Percentiles rank a stretch among this genome's conserved stretches.
Conservation (phyloP, 2,329 filamentous ascomycete genomes). For the Ophiostoma montium region DNA sequence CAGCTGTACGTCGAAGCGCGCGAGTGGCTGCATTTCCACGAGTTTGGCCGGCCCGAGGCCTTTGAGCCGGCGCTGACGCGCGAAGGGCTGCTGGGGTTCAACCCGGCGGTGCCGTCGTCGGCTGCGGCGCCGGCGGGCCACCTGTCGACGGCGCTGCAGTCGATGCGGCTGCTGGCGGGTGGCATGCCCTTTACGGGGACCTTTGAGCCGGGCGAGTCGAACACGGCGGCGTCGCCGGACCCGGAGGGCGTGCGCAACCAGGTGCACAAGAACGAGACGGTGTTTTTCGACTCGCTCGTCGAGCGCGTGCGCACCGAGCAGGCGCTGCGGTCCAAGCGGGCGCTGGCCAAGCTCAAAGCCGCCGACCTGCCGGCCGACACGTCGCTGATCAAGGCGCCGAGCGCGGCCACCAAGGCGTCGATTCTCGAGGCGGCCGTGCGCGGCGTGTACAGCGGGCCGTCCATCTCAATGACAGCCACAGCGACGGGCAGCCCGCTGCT, state of each 20-base stretch:
- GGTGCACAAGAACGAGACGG: slow-evolving; percentile 10
- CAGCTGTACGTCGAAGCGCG: slow-evolving; percentile 9
- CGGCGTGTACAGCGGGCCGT: slow-evolving; percentile 21
- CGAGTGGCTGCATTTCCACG: slow-evolving; percentile 17
- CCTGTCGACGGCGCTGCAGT: slow-evolving; percentile 22
- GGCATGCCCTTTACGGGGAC: slow-evolving; percentile 21
- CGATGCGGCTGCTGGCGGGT: slow-evolving; percentile 26
- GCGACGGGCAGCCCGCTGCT: slow-evolving; percentile 10
- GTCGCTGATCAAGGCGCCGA: slow-evolving; percentile 9
- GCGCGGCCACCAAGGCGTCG: slow-evolving; percentile 17
- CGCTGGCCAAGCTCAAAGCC: not conserved
- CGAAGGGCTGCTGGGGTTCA: slow-evolving; percentile 23
- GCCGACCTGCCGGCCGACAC: not conserved
- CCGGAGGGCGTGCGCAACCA: slow-evolving; percentile 16
- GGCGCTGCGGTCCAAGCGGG: slow-evolving; percentile 3
- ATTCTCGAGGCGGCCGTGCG: slow-evolving; percentile 24
- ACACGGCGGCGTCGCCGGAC: slow-evolving; percentile 1
- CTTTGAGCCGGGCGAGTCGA: slow-evolving; percentile 2
- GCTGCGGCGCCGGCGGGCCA: slow-evolving; percentile 18
- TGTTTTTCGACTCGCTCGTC: slow-evolving; percentile 24
- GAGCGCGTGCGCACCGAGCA: slow-evolving; percentile 14
- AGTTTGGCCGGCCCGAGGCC: slow-evolving; percentile 17
- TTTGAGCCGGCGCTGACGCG: slow-evolving; percentile 23
- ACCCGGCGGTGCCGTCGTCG: slow-evolving; percentile 23
- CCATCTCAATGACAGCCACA: too few relatives aligned